These are phyloP conservation scores for Suhomyces prunicola DNA, from an alignment of 805 yeast genomes.

Conservation along the genomic window DNA sequence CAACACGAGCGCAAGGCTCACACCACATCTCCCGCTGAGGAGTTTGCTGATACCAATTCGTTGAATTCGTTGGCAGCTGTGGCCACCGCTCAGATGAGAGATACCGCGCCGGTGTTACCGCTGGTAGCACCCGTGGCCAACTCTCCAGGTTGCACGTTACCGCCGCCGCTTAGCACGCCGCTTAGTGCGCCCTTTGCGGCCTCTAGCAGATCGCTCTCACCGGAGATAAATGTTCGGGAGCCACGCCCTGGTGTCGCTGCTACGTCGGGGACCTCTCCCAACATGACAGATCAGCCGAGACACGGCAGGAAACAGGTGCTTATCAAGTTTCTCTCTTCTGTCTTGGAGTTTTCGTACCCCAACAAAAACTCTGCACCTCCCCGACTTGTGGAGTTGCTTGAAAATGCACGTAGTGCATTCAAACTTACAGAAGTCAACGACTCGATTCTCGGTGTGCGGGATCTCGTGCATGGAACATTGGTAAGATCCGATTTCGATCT, in stretches of 20 bases:
- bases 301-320: slow-evolving; percentile 27
- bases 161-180: not conserved
- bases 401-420: slow-evolving; percentile 74
- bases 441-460: slow-evolving; percentile 24
- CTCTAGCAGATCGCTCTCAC: slow-evolving; percentile 3
- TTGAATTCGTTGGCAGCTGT: slow-evolving; percentile 35
- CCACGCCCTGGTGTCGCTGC: not conserved
- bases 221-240: not conserved
- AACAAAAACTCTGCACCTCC: slow-evolving; percentile 74
- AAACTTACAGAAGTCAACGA: slow-evolving; percentile 20
- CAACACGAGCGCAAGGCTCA: not conserved
- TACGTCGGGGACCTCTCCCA: not conserved
- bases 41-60: slow-evolving; percentile 6
- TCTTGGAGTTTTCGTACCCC: slow-evolving; percentile 64
- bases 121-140: not conserved
- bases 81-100: slow-evolving; percentile 24
- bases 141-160: not conserved
- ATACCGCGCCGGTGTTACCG: not conserved
- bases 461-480: slow-evolving; percentile 21
- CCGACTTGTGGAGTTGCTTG: slow-evolving; percentile 69
- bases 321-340: slow-evolving; percentile 51
- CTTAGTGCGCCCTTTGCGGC: not conserved
- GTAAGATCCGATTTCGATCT: slow-evolving; percentile 35
- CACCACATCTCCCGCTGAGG: not conserved
- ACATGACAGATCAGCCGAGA: not conserved